phyloP scores from a whole-genome alignment of 495 filamentous ascomycete genomes.

The Pyrenula massariospora region DNA sequence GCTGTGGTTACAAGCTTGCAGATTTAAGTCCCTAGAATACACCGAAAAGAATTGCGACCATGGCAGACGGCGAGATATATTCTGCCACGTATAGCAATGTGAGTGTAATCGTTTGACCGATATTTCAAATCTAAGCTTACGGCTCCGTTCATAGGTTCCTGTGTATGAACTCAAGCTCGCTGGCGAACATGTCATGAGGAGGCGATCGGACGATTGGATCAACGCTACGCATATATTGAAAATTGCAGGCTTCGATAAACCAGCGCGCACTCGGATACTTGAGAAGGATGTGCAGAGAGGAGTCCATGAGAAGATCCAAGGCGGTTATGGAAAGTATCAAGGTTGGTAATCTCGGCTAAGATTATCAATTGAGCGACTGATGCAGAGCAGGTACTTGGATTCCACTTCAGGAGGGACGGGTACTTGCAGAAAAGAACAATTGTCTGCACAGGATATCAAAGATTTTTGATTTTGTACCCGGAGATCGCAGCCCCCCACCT shows the following conservation, averaged over 20 bases:
- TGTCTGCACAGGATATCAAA: conserved; percentile 68
- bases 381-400: conserved; percentile 76
- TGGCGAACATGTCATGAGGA: conserved; percentile 76
- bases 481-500: conserved; percentile 77
- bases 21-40: not conserved
- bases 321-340: conserved; percentile 98
- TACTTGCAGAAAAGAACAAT: conserved; percentile 74
- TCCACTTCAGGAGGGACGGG: conserved; percentile 67
- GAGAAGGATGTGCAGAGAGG: conserved; percentile 97
- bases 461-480: conserved; percentile 83
- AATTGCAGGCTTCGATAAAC: conserved; percentile 74
- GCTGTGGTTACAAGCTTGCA: not conserved
- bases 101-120: conserved; percentile 19
- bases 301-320: conserved; percentile 92
- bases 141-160: conserved; percentile 49
- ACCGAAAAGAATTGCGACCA: conserved; percentile 6
- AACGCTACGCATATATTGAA: conserved; percentile 96
- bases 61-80: conserved; percentile 51
- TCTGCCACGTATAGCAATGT: conserved; percentile 93
- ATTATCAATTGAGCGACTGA: conserved; percentile 7
- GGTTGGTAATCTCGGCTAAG: conserved; percentile 31
- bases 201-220: conserved; percentile 78
- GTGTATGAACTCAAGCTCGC: conserved; percentile 82
- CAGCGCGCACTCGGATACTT: conserved; percentile 82
- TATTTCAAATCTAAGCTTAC: not conserved